These are phyloP conservation scores for Didymella glomerata DNA, from an alignment of 2,329 filamentous ascomycete species.

Conservation along the genomic window DNA sequence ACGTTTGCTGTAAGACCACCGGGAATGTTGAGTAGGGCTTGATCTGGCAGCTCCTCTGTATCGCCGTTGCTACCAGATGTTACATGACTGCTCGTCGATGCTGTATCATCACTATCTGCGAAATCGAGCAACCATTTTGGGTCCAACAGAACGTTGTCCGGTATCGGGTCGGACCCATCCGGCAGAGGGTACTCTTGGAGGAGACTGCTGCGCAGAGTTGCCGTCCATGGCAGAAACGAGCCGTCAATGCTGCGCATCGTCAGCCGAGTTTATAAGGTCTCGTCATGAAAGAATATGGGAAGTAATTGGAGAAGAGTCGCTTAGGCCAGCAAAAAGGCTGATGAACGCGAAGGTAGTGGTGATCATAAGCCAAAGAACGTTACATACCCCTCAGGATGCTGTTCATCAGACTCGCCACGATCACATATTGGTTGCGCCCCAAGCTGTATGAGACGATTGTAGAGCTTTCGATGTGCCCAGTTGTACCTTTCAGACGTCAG, in stretches of 20 bases:
- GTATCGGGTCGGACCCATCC: conserved; percentile 71
- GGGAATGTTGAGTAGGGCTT: conserved; percentile 66
- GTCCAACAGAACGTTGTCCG: conserved; percentile 75
- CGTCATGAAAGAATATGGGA: not conserved
- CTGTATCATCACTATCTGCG: conserved; percentile 29
- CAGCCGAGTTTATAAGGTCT: not conserved
- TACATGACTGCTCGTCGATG: conserved; percentile 3
- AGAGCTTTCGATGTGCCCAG: conserved; percentile 87
- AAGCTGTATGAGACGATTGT: conserved; percentile 83
- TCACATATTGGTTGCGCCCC: conserved; percentile 80
- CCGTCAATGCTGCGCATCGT: conserved; percentile 72
- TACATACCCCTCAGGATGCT: conserved; percentile 88
- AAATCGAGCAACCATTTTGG: conserved; percentile 73
- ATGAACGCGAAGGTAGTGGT: not conserved
- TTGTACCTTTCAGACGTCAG: conserved; percentile 72
- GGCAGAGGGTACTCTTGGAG: conserved; percentile 74
- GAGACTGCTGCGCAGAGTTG: conserved; percentile 71
- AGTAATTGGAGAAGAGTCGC: not conserved
- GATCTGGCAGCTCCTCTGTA: conserved; percentile 42
- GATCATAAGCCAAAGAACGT: not conserved
- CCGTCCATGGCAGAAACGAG: conserved; percentile 79
- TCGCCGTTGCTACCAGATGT: conserved; percentile 12
- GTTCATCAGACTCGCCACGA: conserved; percentile 88
- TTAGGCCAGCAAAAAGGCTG: not conserved
- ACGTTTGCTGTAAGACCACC: conserved; percentile 67